Evolutionary conservation across 2,329 filamentous ascomycete genomes (phyloP), one percentile per base, ranked within the genome.

Genomic region (Trichoderma sp.): DNA sequence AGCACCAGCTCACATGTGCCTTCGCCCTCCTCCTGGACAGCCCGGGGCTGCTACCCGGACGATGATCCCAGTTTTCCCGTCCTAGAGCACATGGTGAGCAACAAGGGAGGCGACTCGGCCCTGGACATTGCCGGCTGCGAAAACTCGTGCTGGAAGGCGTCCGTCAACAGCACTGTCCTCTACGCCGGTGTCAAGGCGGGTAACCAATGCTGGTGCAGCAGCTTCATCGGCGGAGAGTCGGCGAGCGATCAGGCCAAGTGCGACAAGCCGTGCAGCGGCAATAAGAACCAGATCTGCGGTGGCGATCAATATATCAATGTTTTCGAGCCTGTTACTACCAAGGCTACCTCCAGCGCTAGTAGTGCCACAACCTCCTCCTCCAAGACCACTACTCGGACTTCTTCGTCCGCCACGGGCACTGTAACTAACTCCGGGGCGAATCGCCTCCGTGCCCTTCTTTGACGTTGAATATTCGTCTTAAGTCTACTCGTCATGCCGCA

Each of bases 161-260:
- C 59, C 34, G 37, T 43, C 37, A 43, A 63, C 49, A 37, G 59
- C 54, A 66, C 65, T 37, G 52, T 68, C 54, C 59, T 70, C 49
- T 70, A 43, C 59, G 67, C 70, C 14, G 69, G 71, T 49, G 43
- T 28, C 24, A 60, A 71, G 66, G 34, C 59, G n/a, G 70, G 69
- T 49, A 73, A 72, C 51, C 61, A 73, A 52, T 70, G 72, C 64
- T 72, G 70, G 69, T 73, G 71, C 63, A 69, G 69, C 26, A 69
- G 59, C 55, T 72, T 70, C 28, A 43, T 73, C 24, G 56, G 39
- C 52, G 70, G 71, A 39, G 56, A 70, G 49, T 49, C 26, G 46
- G 52, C 70, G n/a, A 61, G 49, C 8, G 64, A 71, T 34, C 51
- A 68, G 55, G 43, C 46, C 5, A 55, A 73, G 13, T 73, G 70